Evolutionary conservation across 2,329 filamentous ascomycete genomes (phyloP).

Genomic region (Metarhizium sp.): DNA sequence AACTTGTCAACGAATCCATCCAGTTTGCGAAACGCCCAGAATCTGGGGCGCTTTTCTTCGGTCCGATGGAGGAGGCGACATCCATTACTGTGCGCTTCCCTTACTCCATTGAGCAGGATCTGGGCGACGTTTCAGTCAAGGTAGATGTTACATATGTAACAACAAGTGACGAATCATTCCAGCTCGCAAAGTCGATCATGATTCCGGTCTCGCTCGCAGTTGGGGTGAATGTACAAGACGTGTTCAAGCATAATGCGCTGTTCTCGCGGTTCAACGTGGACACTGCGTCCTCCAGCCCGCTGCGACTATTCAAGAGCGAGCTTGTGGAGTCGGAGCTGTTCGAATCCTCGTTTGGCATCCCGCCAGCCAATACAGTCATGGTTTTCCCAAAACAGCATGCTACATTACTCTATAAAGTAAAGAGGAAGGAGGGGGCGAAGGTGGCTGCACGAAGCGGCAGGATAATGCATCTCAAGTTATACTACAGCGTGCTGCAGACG

Average conservation of each 20-base stretch:
- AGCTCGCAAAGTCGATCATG: constrained; percentile 39
- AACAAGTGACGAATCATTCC: constrained; percentile 40
- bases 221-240: constrained; percentile 92
- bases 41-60: constrained; percentile 42
- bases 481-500: constrained; percentile 69
- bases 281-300: constrained; percentile 63
- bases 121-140: constrained; percentile 60
- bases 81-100: constrained; percentile 57
- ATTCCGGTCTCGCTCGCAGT: constrained; percentile 70
- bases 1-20: constrained; percentile 32
- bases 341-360: constrained; percentile 49
- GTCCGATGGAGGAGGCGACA: constrained; percentile 32
- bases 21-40: constrained; percentile 41
- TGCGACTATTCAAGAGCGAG: constrained; percentile 63
- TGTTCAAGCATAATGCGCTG: constrained; percentile 74
- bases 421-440: constrained; percentile 36
- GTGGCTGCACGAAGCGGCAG: constrained; percentile 22
- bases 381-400: constrained; percentile 78
- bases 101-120: constrained; percentile 74
- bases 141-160: constrained; percentile 71
- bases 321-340: constrained; percentile 64
- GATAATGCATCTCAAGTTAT: constrained; percentile 58
- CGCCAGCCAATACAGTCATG: constrained; percentile 43
- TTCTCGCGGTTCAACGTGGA: constrained; percentile 90
- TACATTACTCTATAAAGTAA: constrained; percentile 72